Base-by-base conservation (phyloP, 23 red algal genomes). In the Pyropia yezoensis region DNA sequence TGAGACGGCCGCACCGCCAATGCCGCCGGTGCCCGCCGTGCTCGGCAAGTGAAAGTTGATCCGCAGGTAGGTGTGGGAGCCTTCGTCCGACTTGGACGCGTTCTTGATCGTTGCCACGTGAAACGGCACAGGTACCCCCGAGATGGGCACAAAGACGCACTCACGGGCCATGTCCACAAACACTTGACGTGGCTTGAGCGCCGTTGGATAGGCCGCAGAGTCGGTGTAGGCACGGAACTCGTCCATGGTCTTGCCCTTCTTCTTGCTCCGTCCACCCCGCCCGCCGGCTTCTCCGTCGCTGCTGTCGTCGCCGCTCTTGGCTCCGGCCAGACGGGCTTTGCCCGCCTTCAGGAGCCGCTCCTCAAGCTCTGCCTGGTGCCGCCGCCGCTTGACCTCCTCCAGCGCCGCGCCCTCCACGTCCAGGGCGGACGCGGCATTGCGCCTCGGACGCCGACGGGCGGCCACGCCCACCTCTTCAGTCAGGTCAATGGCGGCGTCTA, bases 41-140 rank as follows among this genome's bases (percentile, higher is more conserved):
- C 75, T 67, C 14, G 91, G 91, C 18, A 87, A 59, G 57, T 89
- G 77, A 65, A 97, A 97, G 66, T 97, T 97, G 22, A 97, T 87
- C 3, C 93, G 85, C 63, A 97, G 72, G 55, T 97, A 97, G 27
- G 85, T 83, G 63, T 89, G 78, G 34, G 78, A 63, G 26, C 83
- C 78, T 61, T 97, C 93, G 29, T 97, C 93, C 25, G 77, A 85
- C 57, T 97, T 97, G 57, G 68, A 79, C 15, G 82, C 84, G 59
- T 97, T 97, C 66, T 97, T 97, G 59, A 97, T 68, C 1, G 80
- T 88, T 0, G 85, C 59, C 23, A 97, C 77, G 73, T 97, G 93
- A 45, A 97, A 97, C 9, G 93, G 93, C 21, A 97, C 93, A 14
- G 93, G 83, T n/a, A 97, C 73, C 5, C 93, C 93, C 63, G 85